Percentiles rank a stretch among this genome's conserved stretches.
phyloP scores from a whole-genome alignment of 495 filamentous ascomycete species.

The Penicillium argentinense region DNA sequence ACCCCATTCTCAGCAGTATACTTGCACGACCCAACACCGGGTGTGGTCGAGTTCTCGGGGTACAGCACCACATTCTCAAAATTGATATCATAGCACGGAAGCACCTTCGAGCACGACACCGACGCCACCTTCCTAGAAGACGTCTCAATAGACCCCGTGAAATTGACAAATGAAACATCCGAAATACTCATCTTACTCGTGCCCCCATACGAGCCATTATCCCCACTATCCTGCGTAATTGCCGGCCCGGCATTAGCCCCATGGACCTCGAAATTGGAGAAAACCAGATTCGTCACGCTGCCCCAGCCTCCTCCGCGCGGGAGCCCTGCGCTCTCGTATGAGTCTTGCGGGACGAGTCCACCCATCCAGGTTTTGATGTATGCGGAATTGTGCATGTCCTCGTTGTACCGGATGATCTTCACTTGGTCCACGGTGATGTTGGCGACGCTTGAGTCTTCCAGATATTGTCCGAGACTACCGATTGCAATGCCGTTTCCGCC shows the following conservation, averaged over 20 bases:
- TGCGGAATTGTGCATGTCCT: conserved; percentile 50
- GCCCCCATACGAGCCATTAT: conserved; percentile 52
- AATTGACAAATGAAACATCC: conserved; percentile 54
- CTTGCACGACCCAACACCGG: conserved; percentile 38
- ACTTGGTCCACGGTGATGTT: conserved; percentile 50
- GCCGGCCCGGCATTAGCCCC: conserved; percentile 39
- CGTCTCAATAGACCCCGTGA: conserved; percentile 45
- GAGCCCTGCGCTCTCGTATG: conserved; percentile 47
- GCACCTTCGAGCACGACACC: conserved; percentile 44
- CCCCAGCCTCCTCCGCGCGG: conserved; percentile 57
- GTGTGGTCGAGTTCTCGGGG: conserved; percentile 28
- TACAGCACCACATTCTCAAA: conserved; percentile 43
- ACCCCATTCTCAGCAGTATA: conserved; percentile 43
- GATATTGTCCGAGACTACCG: conserved; percentile 56
- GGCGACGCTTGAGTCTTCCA: conserved; percentile 51
- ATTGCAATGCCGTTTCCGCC: conserved; percentile 59
- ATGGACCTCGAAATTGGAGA: conserved; percentile 51
- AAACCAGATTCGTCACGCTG: conserved; percentile 48
- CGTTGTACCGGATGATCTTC: conserved; percentile 44
- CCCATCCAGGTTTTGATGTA: conserved; percentile 63
- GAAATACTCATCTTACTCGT: conserved; percentile 50
- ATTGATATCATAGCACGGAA: conserved; percentile 52
- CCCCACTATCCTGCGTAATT: conserved; percentile 51
- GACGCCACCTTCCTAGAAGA: conserved; percentile 28
- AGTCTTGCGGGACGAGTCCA: conserved; percentile 39